A percentile compares a stretch with the other conserved stretches of the same genome.
These are phyloP conservation scores for Erucastrum elatum DNA, from an alignment of 345 rosid species.

Conservation along the genomic window DNA sequence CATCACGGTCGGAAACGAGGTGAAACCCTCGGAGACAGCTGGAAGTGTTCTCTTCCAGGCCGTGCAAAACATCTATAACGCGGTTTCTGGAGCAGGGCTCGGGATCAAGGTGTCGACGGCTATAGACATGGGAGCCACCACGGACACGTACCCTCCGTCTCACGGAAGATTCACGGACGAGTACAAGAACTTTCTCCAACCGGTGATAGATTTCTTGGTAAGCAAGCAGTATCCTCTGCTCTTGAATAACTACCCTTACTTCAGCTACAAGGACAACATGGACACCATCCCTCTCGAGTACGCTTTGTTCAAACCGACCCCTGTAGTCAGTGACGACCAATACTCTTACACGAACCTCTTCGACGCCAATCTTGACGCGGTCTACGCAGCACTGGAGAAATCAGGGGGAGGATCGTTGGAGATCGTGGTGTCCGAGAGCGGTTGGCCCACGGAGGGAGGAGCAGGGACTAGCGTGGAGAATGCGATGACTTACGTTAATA, in stretches of 20 bases:
- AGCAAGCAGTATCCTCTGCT: slow-evolving; percentile 47
- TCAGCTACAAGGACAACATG: slow-evolving; percentile 26
- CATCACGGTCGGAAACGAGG: slow-evolving; percentile 70
- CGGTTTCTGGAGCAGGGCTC: slow-evolving; percentile 15
- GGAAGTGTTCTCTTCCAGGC: neutral
- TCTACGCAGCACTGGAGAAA: slow-evolving; percentile 42
- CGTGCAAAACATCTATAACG: neutral
- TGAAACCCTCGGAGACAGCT: neutral
- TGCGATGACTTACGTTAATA: slow-evolving; percentile 39
- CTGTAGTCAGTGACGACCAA: slow-evolving; percentile 9
- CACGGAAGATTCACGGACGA: slow-evolving; percentile 34
- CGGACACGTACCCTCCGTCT: slow-evolving; percentile 44
- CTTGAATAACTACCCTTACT: slow-evolving; percentile 47
- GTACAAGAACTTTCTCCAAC: slow-evolving; percentile 34
- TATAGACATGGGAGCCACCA: slow-evolving; percentile 19
- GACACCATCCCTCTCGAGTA: slow-evolving; percentile 34
- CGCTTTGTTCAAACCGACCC: slow-evolving; percentile 38
- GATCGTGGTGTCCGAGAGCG: slow-evolving; percentile 46
- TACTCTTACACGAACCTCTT: slow-evolving; percentile 33
- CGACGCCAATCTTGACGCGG: slow-evolving; percentile 29
- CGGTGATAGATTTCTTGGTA: slow-evolving; percentile 43
- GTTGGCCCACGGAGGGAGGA: slow-evolving; percentile 46
- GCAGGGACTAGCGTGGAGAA: slow-evolving; percentile 24
- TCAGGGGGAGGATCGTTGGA: slow-evolving; percentile 32
- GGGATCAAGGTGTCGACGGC: slow-evolving; percentile 44